Evolutionary conservation across 345 rosid genomes (phyloP), one percentile per base, ranked within the genome.

Genomic region (Kernera saxatilis): DNA sequence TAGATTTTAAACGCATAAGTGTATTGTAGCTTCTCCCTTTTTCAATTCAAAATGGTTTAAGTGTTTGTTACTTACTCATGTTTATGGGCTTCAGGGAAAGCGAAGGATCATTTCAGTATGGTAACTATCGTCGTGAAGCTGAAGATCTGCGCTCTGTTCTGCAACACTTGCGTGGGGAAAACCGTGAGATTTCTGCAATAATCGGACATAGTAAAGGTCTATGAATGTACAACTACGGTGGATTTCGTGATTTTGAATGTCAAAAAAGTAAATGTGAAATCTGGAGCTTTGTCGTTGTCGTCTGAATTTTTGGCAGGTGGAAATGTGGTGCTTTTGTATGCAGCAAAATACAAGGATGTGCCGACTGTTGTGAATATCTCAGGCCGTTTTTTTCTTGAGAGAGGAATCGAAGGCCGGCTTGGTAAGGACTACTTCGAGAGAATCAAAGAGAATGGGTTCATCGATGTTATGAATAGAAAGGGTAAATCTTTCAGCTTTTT

Each of bases 141-240:
- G 96, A 91, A 67, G 96, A 93, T 80, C 74, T 91, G 46, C 85
- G 75, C 21, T 81, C 85, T 40, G 82, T 93, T 30, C 66, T 89
- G 30, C 84, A 78, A 77, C 69, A 85, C 67, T 85, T 93, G 46
- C 81, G 70, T 43, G 51, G 65, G 15, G 71, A 81, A 22, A 74
- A 77, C 15, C 83, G 79, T 69, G 69, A 60, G 18, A 59, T 85
- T 36, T 70, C 35, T 60, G 88, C 96, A 17, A 74, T 93, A 13
- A 70, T 91, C 23, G 98, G 97, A 44, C 98, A 93, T 73, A 93
- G 96, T 72, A 93, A 93, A 91, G 96, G 98, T 91, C 12, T 45
- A 53, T 17, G 3, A n/a, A 13, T n/a, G 7, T 40, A 9, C 39
- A 53, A 23, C 6, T 35, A 43, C 14, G 36, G 3, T 33, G 35